Evolutionary conservation across 2,329 filamentous ascomycete species (phyloP).

Genomic region (Claviceps monticola): DNA sequence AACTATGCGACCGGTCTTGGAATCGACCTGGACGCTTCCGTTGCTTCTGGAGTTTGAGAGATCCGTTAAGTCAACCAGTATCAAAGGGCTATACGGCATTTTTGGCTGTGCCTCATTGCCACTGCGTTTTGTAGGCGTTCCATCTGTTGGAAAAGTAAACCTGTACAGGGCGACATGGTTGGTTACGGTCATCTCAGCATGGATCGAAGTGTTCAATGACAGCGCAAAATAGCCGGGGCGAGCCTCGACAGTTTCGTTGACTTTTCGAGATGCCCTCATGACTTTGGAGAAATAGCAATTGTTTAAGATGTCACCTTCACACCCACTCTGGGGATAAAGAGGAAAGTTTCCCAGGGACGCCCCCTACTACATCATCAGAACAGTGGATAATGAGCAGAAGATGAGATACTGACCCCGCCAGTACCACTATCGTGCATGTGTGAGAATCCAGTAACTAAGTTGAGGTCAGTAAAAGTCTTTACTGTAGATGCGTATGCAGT

Average conservation of each 20-base stretch:
- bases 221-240: conserved; percentile 49
- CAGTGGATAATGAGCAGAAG: neutral
- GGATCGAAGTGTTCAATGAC: conserved; percentile 39
- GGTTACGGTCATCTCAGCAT: conserved; percentile 48
- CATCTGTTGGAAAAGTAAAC: conserved; percentile 38
- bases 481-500: neutral
- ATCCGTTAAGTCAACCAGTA: conserved; percentile 47
- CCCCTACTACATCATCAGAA: conserved; percentile 9
- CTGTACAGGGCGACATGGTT: conserved; percentile 47
- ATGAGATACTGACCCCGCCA: conserved; percentile 16
- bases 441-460: conserved; percentile 16
- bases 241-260: conserved; percentile 37
- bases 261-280: conserved; percentile 31
- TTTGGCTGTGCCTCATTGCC: neutral
- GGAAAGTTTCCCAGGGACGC: conserved; percentile 39
- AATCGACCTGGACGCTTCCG: conserved; percentile 17
- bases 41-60: conserved; percentile 21
- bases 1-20: conserved; percentile 37
- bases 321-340: conserved; percentile 33
- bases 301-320: conserved; percentile 28
- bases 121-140: conserved; percentile 8
- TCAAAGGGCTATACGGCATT: conserved; percentile 28
- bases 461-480: neutral
- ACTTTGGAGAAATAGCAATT: conserved; percentile 38
- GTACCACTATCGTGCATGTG: conserved; percentile 19